These are phyloP conservation scores for Syzygium aqueum DNA, from an alignment of 345 rosid genomes.

Conservation along the genomic window DNA sequence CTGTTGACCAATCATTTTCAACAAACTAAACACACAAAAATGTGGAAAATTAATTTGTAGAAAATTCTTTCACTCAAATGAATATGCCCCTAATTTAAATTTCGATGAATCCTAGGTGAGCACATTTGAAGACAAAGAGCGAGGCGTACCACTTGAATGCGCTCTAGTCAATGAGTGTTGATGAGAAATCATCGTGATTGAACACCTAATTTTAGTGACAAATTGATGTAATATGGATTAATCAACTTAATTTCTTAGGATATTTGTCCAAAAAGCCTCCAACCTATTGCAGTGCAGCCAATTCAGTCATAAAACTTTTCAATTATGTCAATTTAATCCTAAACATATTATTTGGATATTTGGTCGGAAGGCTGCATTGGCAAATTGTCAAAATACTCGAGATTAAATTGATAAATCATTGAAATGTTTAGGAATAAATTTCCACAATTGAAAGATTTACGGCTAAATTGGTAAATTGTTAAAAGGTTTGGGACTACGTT, in stretches of 20 bases:
- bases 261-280: no score
- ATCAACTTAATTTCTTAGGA: not conserved
- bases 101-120: not conserved
- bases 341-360: no score
- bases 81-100: not conserved
- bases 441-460: no score
- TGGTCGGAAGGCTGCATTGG: no score
- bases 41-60: not conserved
- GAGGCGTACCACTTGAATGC: not conserved
- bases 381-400: no score
- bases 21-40: not conserved
- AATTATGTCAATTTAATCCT: no score
- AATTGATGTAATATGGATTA: not conserved
- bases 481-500: no score
- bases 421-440: no score
- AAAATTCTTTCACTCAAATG: not conserved
- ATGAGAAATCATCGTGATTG: not conserved
- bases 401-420: no score
- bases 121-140: not conserved
- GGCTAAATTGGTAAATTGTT: no score
- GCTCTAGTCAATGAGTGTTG: not conserved
- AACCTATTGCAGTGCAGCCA: no score
- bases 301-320: no score
- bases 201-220: not conserved
- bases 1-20: not conserved